Evolutionary conservation across 352 stramenopile genomes (phyloP).

Genomic region (Phytophthora hibernalis): DNA sequence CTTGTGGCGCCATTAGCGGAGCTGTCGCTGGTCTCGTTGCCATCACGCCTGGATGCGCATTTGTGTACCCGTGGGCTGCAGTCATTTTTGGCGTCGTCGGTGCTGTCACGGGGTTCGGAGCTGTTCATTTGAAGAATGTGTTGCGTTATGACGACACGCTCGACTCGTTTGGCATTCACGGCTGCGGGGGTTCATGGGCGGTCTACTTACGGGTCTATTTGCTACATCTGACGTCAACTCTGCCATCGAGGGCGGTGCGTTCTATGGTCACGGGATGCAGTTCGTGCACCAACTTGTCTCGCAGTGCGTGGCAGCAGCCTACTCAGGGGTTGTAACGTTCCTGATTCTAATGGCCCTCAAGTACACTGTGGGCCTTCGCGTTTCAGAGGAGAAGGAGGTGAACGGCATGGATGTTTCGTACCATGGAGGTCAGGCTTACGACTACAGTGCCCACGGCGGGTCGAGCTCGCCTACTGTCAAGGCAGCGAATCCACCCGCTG

Average conservation of each 20-base stretch:
- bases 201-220: slow-evolving; percentile 74
- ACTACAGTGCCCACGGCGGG: slow-evolving; percentile 38
- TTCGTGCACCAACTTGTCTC: slow-evolving; percentile 62
- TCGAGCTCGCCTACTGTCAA: slow-evolving; percentile 16
- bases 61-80: slow-evolving; percentile 69
- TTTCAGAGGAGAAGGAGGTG: slow-evolving; percentile 78
- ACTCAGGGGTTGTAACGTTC: slow-evolving; percentile 72
- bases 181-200: slow-evolving; percentile 73
- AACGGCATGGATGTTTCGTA: slow-evolving; percentile 78
- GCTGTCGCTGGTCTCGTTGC: slow-evolving; percentile 70
- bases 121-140: slow-evolving; percentile 66
- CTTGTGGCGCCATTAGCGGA: slow-evolving; percentile 65
- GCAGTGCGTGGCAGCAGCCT: slow-evolving; percentile 59
- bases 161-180: slow-evolving; percentile 81
- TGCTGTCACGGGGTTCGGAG: slow-evolving; percentile 54
- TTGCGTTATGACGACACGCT: slow-evolving; percentile 81
- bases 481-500: slow-evolving; percentile 17
- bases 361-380: slow-evolving; percentile 68
- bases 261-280: slow-evolving; percentile 56
- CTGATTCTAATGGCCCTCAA: slow-evolving; percentile 77
- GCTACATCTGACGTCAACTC: slow-evolving; percentile 59
- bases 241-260: slow-evolving; percentile 51
- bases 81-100: slow-evolving; percentile 78
- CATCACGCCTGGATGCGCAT: slow-evolving; percentile 77
- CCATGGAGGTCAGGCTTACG: slow-evolving; percentile 67